phyloP scores from a whole-genome alignment of 257 asterid genomes.

The Thymus mandschuricus region DNA sequence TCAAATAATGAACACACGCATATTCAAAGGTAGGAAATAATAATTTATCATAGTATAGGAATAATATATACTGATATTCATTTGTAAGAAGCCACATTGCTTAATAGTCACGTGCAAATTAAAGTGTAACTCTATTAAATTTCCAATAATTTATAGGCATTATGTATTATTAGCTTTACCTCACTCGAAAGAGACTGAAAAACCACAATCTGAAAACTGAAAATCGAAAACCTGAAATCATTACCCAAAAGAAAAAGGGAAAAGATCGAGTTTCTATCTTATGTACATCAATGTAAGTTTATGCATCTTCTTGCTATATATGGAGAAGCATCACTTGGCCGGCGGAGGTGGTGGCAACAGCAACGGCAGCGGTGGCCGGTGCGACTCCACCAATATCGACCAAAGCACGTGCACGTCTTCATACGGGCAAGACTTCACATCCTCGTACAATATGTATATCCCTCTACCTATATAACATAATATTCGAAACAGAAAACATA shows the following conservation, averaged over 20 bases:
- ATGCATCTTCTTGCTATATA: slow-evolving; percentile 27
- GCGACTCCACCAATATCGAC: slow-evolving; percentile 93
- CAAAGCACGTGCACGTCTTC: slow-evolving; percentile 96
- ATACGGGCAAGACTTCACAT: slow-evolving; percentile 90
- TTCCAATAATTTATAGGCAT: slow-evolving; percentile 43
- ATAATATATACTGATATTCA: no score
- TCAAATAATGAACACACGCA: no score
- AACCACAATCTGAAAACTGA: slow-evolving; percentile 27
- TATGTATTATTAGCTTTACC: slow-evolving; percentile 25
- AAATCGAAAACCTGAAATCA: slow-evolving; percentile 20
- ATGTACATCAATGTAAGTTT: slow-evolving; percentile 46
- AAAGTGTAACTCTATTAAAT: slow-evolving; percentile 18
- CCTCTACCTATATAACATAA: slow-evolving; percentile 58
- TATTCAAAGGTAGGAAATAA: no score
- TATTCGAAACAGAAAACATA: no score
- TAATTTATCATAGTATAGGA: no score
- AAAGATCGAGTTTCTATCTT: slow-evolving; percentile 28
- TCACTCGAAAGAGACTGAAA: slow-evolving; percentile 38
- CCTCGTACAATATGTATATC: slow-evolving; percentile 89
- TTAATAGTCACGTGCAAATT: neutral
- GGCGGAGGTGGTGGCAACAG: neutral
- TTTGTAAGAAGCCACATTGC: no score
- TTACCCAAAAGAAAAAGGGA: neutral
- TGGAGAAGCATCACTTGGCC: slow-evolving; percentile 41
- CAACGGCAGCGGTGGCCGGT: slow-evolving; percentile 60